A percentile compares a stretch with the other conserved stretches of the same genome.
Conservation (phyloP, 2,329 filamentous ascomycete species). For the Diplodia intermedia region DNA sequence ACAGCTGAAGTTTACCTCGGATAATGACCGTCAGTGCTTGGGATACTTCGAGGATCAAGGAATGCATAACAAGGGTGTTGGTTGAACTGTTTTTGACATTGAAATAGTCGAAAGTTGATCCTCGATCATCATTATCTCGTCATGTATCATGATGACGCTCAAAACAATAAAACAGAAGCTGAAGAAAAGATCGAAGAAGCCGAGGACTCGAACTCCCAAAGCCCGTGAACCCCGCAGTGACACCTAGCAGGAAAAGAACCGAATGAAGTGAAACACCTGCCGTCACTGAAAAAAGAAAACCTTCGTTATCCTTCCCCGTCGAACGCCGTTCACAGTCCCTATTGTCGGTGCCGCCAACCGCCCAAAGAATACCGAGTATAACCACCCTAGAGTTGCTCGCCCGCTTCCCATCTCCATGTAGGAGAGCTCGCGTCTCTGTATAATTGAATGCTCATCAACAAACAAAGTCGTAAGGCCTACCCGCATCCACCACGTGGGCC, state of each 20-base stretch:
- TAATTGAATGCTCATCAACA: conserved; percentile 21
- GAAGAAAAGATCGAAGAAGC: conserved; percentile 15
- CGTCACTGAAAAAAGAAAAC: conserved; percentile 11
- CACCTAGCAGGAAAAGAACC: conserved; percentile 4
- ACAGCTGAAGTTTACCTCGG: background rate
- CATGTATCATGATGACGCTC: conserved; percentile 29
- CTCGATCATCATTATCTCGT: conserved; percentile 26
- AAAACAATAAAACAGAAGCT: conserved; percentile 19
- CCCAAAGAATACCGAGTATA: conserved; percentile 4
- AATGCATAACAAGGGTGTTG: too few relatives aligned
- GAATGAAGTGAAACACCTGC: conserved; percentile 19
- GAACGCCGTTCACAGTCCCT: conserved; percentile 14
- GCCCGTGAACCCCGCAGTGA: conserved; percentile 12
- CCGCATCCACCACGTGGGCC: background rate
- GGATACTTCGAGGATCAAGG: too few relatives aligned
- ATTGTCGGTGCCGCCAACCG: background rate
- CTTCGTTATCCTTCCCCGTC: conserved; percentile 15
- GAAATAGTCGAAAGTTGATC: conserved; percentile 18
- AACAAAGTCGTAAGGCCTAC: conserved; percentile 8
- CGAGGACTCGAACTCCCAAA: conserved; percentile 4
- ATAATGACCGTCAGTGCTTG: background rate
- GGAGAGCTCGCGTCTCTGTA: conserved; percentile 12
- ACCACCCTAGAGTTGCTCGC: background rate
- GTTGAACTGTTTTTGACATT: conserved; percentile 17
- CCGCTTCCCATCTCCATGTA: conserved; percentile 12